Conservation (phyloP, 2,329 filamentous ascomycete genomes). For the Scedosporium aurantiacum region DNA sequence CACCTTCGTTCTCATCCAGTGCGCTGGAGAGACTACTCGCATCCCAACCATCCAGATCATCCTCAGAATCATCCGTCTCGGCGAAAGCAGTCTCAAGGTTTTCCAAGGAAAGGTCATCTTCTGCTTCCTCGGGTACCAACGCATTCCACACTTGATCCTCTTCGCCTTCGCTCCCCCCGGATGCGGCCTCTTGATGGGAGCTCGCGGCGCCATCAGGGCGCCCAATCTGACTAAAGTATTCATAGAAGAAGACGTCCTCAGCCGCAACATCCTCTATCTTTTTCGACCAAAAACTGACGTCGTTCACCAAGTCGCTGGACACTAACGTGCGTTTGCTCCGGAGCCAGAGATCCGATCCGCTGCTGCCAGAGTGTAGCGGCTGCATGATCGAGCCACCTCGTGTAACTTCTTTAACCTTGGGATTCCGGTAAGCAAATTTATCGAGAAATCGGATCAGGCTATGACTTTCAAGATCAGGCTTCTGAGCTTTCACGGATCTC, state of each 20-base stretch:
- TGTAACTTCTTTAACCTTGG: conserved; percentile 57
- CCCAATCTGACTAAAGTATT: conserved; percentile 75
- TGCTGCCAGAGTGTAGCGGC: conserved; percentile 51
- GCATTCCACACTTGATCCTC: conserved; percentile 78
- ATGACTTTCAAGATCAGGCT: conserved; percentile 83
- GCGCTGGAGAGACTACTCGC: conserved; percentile 28
- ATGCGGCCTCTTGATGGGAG: conserved; percentile 37
- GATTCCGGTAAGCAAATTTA: conserved; percentile 94
- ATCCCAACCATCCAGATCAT: conserved; percentile 35
- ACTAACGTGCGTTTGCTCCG: conserved; percentile 36
- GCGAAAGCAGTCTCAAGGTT: conserved; percentile 38
- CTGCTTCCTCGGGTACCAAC: conserved; percentile 56
- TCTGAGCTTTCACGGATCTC: conserved; percentile 61
- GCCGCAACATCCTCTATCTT: conserved; percentile 77
- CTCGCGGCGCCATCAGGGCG: conserved; percentile 47
- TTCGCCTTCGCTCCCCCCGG: conserved; percentile 42
- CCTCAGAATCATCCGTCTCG: conserved; percentile 36
- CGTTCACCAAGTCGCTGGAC: conserved; percentile 52
- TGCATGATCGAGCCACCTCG: conserved; percentile 95
- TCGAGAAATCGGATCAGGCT: conserved; percentile 93
- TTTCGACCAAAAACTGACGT: conserved; percentile 82
- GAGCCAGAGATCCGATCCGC: conserved; percentile 44
- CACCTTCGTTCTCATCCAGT: conserved; percentile 18
- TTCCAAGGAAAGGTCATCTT: conserved; percentile 36
- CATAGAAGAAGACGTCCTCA: conserved; percentile 96